Evolutionary conservation across 768 basidiomycete species (phyloP).

Genomic region (Naganishia vishniacii): DNA sequence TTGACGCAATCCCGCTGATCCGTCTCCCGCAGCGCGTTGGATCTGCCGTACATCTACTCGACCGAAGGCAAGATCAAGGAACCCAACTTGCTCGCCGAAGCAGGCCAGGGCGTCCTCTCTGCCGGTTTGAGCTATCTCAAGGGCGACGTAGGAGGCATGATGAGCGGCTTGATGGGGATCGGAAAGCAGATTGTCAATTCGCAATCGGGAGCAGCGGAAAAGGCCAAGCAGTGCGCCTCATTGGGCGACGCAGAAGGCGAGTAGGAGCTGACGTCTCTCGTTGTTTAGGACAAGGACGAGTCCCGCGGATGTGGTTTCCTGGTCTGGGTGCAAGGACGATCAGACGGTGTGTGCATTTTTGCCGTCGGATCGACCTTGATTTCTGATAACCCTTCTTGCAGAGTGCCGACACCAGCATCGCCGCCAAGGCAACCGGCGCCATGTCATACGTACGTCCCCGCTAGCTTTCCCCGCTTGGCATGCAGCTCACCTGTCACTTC

Average conservation of each 20-base stretch:
- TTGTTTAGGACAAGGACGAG: conserved; percentile 57
- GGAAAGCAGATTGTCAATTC: conserved; percentile 68
- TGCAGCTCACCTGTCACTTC: neutral
- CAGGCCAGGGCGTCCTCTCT: conserved; percentile 76
- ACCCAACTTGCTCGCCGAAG: conserved; percentile 79
- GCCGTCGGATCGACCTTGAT: neutral
- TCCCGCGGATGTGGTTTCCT: conserved; percentile 66
- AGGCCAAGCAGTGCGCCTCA: conserved; percentile 51
- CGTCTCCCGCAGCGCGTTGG: conserved; percentile 59
- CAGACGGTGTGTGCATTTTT: conserved; percentile 43
- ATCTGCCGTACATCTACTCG: conserved; percentile 61
- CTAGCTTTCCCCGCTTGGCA: neutral
- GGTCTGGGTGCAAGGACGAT: conserved; percentile 53
- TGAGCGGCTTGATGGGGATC: conserved; percentile 67
- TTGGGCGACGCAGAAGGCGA: neutral
- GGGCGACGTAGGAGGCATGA: conserved; percentile 73
- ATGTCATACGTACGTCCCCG: conserved; percentile 50
- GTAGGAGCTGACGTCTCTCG: neutral
- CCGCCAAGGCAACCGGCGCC: conserved; percentile 53
- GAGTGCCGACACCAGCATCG: conserved; percentile 52
- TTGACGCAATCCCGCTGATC: neutral
- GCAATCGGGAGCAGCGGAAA: conserved; percentile 59
- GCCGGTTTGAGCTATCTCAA: conserved; percentile 64
- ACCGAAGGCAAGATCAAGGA: conserved; percentile 94
- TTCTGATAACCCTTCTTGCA: neutral